Evolutionary conservation across 306 rosid species (phyloP), one percentile per base, ranked within the genome.

Genomic region (Fragaria nilgerrensis): DNA sequence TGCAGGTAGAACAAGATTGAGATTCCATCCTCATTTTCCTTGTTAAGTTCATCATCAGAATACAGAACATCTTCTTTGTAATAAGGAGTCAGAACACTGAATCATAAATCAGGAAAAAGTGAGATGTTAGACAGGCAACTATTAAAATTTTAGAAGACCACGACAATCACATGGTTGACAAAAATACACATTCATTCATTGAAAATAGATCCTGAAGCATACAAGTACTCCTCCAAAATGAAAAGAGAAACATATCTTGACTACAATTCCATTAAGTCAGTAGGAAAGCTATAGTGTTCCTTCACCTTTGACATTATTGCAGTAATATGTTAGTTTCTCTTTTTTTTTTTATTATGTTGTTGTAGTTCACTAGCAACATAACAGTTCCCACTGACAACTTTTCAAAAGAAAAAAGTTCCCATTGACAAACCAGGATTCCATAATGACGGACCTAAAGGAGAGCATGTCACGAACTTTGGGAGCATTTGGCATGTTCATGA

Each of bases 51-150:
- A 0, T 89, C 89, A 68, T 59, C 80, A 71, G 97, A 90, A 81
- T 95, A 95, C 49, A 90, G 88, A 74, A 92, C 99, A 55, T 83
- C 88, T 88, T 95, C 99, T 81, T 85, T 92, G 90, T 78, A 95
- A 83, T 92, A 95, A 0, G 99, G 99, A 73, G 99, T 95, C 81
- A 95, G 83, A 90, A 95, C 99, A 89, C 99, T 95, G 79, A 76
- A 29, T 76, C 62, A 82, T 53, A 79, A 75, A 59, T 55, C 84
- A 77, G 34, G 76, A 82, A 47, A 27, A 64, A 65, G 74, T 75
- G 77, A 53, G 75, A 81, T 22, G n/a, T 72, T 73, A 78, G 44
- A 56, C 56, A 63, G 73, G 77, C 36, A 77, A 49, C 44, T 70
- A 56, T 15, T 56, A 17, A 70, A 67, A 43, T 9, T 43, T 72